These are phyloP conservation scores for Hypomyces rosellus DNA, from an alignment of 2,329 filamentous ascomycete genomes.

Conservation along the genomic window DNA sequence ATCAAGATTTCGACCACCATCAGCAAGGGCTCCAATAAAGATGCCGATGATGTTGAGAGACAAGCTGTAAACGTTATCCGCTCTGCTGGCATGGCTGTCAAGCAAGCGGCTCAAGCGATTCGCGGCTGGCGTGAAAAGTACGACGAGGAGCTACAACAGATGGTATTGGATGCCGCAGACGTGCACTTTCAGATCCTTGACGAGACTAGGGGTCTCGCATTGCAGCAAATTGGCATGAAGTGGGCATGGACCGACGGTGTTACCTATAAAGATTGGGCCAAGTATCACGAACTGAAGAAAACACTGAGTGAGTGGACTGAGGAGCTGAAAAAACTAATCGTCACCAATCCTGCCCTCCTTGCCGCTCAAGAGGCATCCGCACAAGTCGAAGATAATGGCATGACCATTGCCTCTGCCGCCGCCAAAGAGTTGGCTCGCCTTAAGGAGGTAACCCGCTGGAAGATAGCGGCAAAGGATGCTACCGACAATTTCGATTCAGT, in stretches of 20 bases:
- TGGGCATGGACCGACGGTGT: slow-evolving; percentile 96
- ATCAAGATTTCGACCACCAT: slow-evolving; percentile 59
- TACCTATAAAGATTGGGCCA: slow-evolving; percentile 95
- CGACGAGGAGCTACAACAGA: slow-evolving; percentile 59
- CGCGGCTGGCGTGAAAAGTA: slow-evolving; percentile 70
- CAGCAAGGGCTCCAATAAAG: slow-evolving; percentile 38
- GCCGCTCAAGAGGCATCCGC: slow-evolving; percentile 61
- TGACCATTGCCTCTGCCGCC: slow-evolving; percentile 70
- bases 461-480: slow-evolving; percentile 67
- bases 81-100: slow-evolving; percentile 63
- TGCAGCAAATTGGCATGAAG: slow-evolving; percentile 86
- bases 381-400: slow-evolving; percentile 69
- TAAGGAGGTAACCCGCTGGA: slow-evolving; percentile 80
- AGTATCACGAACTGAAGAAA: slow-evolving; percentile 81
- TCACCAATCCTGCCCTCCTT: slow-evolving; percentile 64
- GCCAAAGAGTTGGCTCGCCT: slow-evolving; percentile 74
- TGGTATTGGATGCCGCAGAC: slow-evolving; percentile 67
- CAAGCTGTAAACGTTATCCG: slow-evolving; percentile 49
- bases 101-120: slow-evolving; percentile 69
- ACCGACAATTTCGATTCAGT: slow-evolving; percentile 74
- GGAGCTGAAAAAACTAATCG: slow-evolving; percentile 71
- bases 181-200: slow-evolving; percentile 79
- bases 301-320: slow-evolving; percentile 79
- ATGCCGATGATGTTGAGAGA: slow-evolving; percentile 37
- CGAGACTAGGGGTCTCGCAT: slow-evolving; percentile 71